Conservation (phyloP, 2,329 filamentous ascomycete genomes). For the Ceratocystis colombiana region DNA sequence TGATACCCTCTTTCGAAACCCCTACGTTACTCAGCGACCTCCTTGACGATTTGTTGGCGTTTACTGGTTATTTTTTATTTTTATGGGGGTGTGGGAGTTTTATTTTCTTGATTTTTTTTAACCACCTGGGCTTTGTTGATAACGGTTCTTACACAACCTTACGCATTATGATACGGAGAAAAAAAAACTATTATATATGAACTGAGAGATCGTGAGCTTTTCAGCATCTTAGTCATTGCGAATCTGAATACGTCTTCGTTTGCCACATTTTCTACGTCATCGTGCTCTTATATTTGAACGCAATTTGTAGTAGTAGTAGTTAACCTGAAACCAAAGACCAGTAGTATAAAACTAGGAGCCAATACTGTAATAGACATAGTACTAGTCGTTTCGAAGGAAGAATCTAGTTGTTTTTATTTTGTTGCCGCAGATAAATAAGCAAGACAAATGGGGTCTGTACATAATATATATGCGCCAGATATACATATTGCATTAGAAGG, state of each 20-base stretch:
- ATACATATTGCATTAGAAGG: not conserved
- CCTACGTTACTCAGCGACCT: not conserved
- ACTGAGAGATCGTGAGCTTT: not conserved
- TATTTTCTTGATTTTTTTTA: not conserved
- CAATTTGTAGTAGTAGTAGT: too few relatives aligned
- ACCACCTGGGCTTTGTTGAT: not conserved
- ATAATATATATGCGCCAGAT: not conserved
- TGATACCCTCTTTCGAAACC: constrained; percentile 17
- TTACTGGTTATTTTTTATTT: not conserved
- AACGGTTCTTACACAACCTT: not conserved
- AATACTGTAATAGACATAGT: too few relatives aligned
- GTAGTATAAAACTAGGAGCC: too few relatives aligned
- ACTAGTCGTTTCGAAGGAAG: not conserved
- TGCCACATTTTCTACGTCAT: too few relatives aligned
- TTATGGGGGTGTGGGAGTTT: not conserved
- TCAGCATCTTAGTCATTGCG: too few relatives aligned
- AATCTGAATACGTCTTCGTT: too few relatives aligned
- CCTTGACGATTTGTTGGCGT: too few relatives aligned
- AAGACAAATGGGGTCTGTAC: not conserved
- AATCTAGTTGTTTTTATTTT: not conserved
- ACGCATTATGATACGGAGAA: not conserved
- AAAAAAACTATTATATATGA: not conserved
- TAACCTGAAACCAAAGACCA: too few relatives aligned
- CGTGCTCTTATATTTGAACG: too few relatives aligned
- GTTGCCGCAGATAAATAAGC: not conserved